Base-by-base conservation (phyloP, 129 eudicot species). In the Mikania micrantha region DNA sequence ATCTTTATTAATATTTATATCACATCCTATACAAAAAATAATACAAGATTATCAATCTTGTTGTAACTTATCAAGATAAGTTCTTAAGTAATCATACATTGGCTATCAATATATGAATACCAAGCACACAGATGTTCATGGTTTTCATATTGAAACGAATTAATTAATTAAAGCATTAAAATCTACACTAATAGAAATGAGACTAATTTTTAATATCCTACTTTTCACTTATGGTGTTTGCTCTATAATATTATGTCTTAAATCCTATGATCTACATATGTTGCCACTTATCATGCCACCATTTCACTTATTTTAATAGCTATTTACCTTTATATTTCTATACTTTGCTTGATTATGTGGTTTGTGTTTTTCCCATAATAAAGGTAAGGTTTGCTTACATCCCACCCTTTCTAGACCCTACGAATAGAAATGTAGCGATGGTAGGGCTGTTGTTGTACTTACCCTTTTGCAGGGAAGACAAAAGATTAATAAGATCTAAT, bases 1-100 rank as follows among this genome's bases (percentile, higher is more conserved):
- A 69, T 93, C 99, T 60, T 89, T 93, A 60, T 81, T 84, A 58
- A 84, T 68, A 27, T 81, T 93, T 27, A 93, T 74, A 78, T 93
- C 96, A 67, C 99, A 93, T 70, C 99, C 99, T 93, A 70, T 42
- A 67, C 71, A 60, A 40, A 59, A 61, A 29, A 66, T 0, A 31
- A 44, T 48, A 35, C 44, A 71, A 60, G 59, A 21, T 71, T 36
- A 57, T 31, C 35, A 59, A 62, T 31, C 57, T 25, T 24, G 2
- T 34, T 36, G 64, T 36, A 10, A 47, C 35, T 39, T 31, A 61
- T 39, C 53, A 34, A 60, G 20, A n/a, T n/a, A 73, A 73, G n/a
- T 27, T 27, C 31, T 53, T 52, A 65, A 62, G 77, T 39, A 27
- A 39, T n/a, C 21, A 34, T 24, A 25, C 28, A 16, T 50, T 48